Evolutionary conservation across 2,329 filamentous ascomycete species (phyloP), one percentile per base, ranked within the genome.

Genomic region (Cytospora chrysosperma): DNA sequence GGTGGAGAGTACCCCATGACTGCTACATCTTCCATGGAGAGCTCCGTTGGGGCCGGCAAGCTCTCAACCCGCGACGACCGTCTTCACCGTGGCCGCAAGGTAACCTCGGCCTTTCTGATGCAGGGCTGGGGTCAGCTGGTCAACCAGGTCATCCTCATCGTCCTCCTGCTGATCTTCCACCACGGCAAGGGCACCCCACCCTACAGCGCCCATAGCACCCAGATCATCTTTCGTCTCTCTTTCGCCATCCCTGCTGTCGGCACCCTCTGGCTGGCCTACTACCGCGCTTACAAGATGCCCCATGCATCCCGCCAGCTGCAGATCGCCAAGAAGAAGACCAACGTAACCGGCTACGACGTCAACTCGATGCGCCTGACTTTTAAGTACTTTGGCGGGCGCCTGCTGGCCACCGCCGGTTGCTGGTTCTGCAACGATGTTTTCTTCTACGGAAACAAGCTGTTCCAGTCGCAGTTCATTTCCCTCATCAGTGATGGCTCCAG

Each of bases 391-490:
- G 92, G 93, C 55, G 89, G 90, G 59, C 92, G 94, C 69, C 79
- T 98, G 27, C 73, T 97, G 24, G 94, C 94, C 56, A 97, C 94
- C 24, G 88, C 93, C 13, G 91, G 91, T 62, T 86, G 88, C 40
- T 98, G 94, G 94, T 98, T 94, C 78, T 91, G 89, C 80, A 98
- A 98, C 77, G 94, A 98, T 73, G 90, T 98, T 69, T 97, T 98
- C 84, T 98, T 98, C 82, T 98, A 98, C 81, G 94, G 94, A 70
- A 97, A 97, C 88, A 97, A 97, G 84, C 88, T 97, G 60, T 97
- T 97, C 85, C 93, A 97, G 79, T 86, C 85, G 67, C 86, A 94
- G 74, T 97, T 97, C 79, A 97, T 97, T 78, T 81, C 80, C 34
- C 90, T 95, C 73, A 88, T 97, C 69, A 90, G 88, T 61, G 83